Evolutionary conservation across 306 rosid species (phyloP), one percentile per base, ranked within the genome.

Genomic region (Rubus parviflorus): DNA sequence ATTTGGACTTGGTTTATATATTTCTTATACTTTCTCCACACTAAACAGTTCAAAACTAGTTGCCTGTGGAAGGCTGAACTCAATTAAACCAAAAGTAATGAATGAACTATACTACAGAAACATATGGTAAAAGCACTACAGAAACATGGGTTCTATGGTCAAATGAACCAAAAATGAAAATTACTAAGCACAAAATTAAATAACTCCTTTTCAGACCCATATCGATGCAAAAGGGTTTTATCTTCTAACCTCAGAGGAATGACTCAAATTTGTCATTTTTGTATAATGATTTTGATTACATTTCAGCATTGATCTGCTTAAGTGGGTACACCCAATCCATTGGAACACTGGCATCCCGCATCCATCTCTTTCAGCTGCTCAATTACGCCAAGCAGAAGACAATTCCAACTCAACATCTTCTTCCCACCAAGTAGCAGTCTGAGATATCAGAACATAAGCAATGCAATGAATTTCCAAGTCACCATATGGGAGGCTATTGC

Each of bases 371-470:
- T 66, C 53, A 48, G 42, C 48, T 57, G 51, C 77, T 94, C 90
- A 94, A 79, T 76, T 89, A 58, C 97, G 92, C 98, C 98, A 94
- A 46, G 89, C 98, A 40, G 97, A 90, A 77, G 95, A 92, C 74
- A 3, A 81, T 89, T 94, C 98, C 40, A 81, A 77, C 46, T 92
- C 97, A 73, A 75, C 85, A 78, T 89, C 97, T 82, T 95, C 98
- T 83, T 92, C 98, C 98, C 98, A 95, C 98, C 97, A 95, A 25
- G 97, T 95, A 70, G 90, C 80, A 54, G 89, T 62, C 98, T 95
- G 91, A 58, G 73, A 64, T 49, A 69, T 80, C 65, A 82, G 62
- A 77, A 42, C 41, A 72, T 19, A 80, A 63, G 35, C 43, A 80
- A 79, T 37, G 17, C 42, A 46, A 48, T 72, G 73, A 58, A 81